Evolutionary conservation across 179 eudicot genomes (phyloP).

Genomic region (Pouteria campechiana): DNA sequence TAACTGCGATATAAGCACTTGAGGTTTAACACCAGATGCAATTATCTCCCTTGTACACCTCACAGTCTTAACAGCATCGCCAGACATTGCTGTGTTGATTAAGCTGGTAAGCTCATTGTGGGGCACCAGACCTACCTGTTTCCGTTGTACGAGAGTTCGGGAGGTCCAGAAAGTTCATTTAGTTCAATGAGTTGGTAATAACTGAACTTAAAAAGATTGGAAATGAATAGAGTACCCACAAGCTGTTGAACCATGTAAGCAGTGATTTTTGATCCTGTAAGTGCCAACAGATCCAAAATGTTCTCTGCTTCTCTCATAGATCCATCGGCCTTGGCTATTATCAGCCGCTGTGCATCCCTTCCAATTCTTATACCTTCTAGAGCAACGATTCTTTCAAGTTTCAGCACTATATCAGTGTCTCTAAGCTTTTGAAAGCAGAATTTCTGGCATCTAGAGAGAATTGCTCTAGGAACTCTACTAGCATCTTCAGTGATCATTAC

Average conservation of each 20-base stretch:
- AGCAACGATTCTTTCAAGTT: slow-evolving; percentile 4
- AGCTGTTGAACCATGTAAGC: slow-evolving; percentile 14
- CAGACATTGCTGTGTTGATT: slow-evolving; percentile 8
- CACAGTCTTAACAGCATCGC: slow-evolving; percentile 7
- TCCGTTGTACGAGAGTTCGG: no score
- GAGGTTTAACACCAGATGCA: slow-evolving; percentile 7
- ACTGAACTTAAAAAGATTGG: background rate
- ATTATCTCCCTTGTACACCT: slow-evolving; percentile 6
- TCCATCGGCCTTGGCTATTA: slow-evolving; percentile 11
- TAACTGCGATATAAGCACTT: slow-evolving; percentile 6
- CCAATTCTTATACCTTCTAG: slow-evolving; percentile 7
- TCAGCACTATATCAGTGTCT: slow-evolving; percentile 5
- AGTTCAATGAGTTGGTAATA: no score
- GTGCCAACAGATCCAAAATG: slow-evolving; percentile 15
- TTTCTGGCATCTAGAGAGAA: slow-evolving; percentile 18
- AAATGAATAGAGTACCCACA: slow-evolving; percentile 15
- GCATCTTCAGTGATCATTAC: slow-evolving; percentile 8
- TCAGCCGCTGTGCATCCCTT: slow-evolving; percentile 11
- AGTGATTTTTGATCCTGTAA: slow-evolving; percentile 12
- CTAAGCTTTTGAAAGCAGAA: slow-evolving; percentile 12
- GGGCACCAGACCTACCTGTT: slow-evolving; percentile 14
- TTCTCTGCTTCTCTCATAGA: slow-evolving; percentile 19
- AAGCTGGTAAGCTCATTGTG: slow-evolving; percentile 7
- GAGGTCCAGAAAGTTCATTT: no score
- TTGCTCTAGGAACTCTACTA: slow-evolving; percentile 3